Base-by-base conservation (phyloP, 768 basidiomycete species). In the Pulveroboletus sp. region DNA sequence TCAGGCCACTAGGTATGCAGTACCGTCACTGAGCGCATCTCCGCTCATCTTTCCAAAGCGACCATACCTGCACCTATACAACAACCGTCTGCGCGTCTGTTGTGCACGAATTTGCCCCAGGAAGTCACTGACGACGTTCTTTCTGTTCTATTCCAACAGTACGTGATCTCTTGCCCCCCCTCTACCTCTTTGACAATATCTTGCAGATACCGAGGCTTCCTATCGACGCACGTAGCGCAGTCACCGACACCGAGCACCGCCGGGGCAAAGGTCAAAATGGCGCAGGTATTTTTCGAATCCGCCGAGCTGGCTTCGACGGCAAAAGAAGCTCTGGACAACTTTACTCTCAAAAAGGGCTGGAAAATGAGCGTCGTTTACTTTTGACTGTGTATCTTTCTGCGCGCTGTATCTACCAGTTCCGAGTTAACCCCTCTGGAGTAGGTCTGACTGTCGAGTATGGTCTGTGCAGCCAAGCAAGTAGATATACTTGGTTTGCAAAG, bases 61-160 rank as follows among this genome's bases (percentile, higher is more conserved):
- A 57, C 69, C 44, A 68, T 81, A 51, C 80, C 80, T 31, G 70
- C 72, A 39, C 69, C 74, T 39, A 72, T 71, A 35, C 79, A 81
- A 45, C 77, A 77, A 43, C 80, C 79, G 45, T 80, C 83, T 27
- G 70, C 79, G 39, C 76, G 83, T 38, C 68, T 94, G 46, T 70
- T 87, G 46, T 90, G 89, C 68, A 84, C 88, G 47, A 94, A 94
- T 67, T 74, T 97, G 19, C 94, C 94, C 0, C 82, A 87, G 64
- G 93, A 97, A 67, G 90, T 94, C 40, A 91, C 87, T 24, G 84
- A 90, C 57, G 85, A 87, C 51, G 87, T 94, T 25, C 77, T 97
- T 23, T 80, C 84, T 4, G 89, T 93, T 16, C 71, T 97, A 16
- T 95, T 95, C 74, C 88, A 93, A 68, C 90, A 94, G 93, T 94